These are phyloP conservation scores for Coprinellus aureogranulatus DNA, from an alignment of 768 basidiomycete genomes.

Conservation along the genomic window DNA sequence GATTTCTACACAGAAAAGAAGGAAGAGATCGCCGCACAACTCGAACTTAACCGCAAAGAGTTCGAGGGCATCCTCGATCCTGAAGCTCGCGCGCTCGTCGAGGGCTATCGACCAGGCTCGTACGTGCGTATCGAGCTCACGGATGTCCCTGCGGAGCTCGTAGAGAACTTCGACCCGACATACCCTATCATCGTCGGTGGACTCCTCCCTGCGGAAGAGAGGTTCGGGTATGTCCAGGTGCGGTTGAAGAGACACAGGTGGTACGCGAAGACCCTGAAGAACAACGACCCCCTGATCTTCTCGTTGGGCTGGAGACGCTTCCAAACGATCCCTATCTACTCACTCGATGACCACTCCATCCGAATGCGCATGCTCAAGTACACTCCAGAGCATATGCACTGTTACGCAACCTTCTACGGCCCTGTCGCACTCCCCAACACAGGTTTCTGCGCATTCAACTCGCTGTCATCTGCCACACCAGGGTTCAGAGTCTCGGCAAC, in stretches of 20 bases:
- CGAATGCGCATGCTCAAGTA: conserved; percentile 99
- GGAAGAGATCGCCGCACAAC: conserved; percentile 84
- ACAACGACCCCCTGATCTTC: conserved; percentile 93
- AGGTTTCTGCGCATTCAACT: conserved; percentile 96
- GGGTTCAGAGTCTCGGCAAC: conserved; percentile 92
- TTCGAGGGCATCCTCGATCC: conserved; percentile 70
- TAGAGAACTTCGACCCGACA: conserved; percentile 88
- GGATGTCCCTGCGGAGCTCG: conserved; percentile 85
- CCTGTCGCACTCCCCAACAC: conserved; percentile 91
- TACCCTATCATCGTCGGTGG: conserved; percentile 94
- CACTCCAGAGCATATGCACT: conserved; percentile 99
- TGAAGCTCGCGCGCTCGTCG: conserved; percentile 77
- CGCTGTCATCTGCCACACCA: conserved; percentile 58
- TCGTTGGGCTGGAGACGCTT: conserved; percentile 98
- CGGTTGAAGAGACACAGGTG: conserved; percentile 96
- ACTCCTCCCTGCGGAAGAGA: conserved; percentile 83
- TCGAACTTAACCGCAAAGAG: conserved; percentile 78
- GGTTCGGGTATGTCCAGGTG: conserved; percentile 91
- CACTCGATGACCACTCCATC: conserved; percentile 95
- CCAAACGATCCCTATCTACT: conserved; percentile 93
- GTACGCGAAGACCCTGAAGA: conserved; percentile 89
- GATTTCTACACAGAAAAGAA: conserved; percentile 93
- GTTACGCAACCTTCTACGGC: conserved; percentile 96
- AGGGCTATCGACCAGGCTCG: conserved; percentile 85
- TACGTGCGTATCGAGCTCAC: conserved; percentile 91